phyloP scores from a whole-genome alignment of 805 yeast genomes.

The Debaryomyces maramus region DNA sequence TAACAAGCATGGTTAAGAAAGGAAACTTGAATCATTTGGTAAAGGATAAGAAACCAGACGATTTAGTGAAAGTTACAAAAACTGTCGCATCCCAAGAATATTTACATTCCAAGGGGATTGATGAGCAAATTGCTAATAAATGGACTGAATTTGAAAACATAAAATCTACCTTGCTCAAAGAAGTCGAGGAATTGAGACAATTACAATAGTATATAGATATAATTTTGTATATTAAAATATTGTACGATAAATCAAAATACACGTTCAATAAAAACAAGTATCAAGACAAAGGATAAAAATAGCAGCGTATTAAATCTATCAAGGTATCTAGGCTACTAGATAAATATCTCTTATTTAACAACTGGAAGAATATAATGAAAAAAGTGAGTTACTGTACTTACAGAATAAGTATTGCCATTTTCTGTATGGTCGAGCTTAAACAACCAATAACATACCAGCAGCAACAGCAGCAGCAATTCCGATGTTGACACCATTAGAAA shows the following conservation, averaged over 20 bases:
- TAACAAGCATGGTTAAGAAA: constrained; percentile 73
- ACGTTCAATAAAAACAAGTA: too few relatives aligned
- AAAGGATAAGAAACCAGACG: constrained; percentile 7
- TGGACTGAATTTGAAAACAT: constrained; percentile 15
- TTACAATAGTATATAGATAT: too few relatives aligned
- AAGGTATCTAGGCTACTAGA: too few relatives aligned
- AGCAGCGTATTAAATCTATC: too few relatives aligned
- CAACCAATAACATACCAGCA: constrained; percentile 51
- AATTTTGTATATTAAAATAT: too few relatives aligned
- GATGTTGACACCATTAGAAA: constrained; percentile 19
- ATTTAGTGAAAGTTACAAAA: constrained; percentile 11
- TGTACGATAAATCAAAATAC: too few relatives aligned
- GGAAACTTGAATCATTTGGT: constrained; percentile 29
- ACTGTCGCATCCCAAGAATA: background rate
- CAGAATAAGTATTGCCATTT: too few relatives aligned
- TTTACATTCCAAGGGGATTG: background rate
- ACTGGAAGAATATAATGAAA: too few relatives aligned
- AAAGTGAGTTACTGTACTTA: too few relatives aligned
- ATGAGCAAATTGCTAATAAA: constrained; percentile 6
- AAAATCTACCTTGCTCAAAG: constrained; percentile 11
- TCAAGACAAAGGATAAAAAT: too few relatives aligned
- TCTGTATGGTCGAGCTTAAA: too few relatives aligned
- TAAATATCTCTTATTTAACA: too few relatives aligned
- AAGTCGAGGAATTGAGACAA: constrained; percentile 10
- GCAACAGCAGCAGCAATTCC: constrained; percentile 46